phyloP scores from a whole-genome alignment of 2,329 filamentous ascomycete genomes.

The Bipolaris bicolor region DNA sequence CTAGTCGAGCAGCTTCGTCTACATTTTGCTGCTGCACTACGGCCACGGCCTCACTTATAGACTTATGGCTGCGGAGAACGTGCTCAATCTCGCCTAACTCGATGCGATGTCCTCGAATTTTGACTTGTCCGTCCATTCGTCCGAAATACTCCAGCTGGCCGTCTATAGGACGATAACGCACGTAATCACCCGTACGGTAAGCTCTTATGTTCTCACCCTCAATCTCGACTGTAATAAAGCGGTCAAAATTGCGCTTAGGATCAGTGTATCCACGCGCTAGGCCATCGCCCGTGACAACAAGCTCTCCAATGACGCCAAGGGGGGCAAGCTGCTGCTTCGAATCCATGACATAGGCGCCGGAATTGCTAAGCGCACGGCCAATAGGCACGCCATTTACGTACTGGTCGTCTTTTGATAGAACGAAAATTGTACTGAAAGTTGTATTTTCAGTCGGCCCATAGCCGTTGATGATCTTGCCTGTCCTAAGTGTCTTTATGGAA shows the following conservation, averaged over 20 bases:
- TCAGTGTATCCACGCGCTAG: constrained; percentile 17
- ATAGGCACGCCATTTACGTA: constrained; percentile 41
- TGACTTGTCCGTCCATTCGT: constrained; percentile 32
- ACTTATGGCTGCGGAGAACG: constrained; percentile 1
- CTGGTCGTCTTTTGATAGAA: background rate
- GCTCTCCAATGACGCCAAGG: constrained; percentile 27
- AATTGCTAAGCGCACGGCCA: constrained; percentile 37
- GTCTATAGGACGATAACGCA: constrained; percentile 17
- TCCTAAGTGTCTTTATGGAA: constrained; percentile 11
- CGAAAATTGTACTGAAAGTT: constrained; percentile 54
- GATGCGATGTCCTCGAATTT: constrained; percentile 31
- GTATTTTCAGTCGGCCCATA: constrained; percentile 29
- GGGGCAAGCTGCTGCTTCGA: constrained; percentile 13
- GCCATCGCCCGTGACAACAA: constrained; percentile 28
- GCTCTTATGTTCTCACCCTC: constrained; percentile 23
- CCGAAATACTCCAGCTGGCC: constrained; percentile 24
- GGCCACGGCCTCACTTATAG: background rate
- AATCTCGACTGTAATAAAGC: constrained; percentile 1
- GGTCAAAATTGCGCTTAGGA: constrained; percentile 23
- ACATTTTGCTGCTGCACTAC: background rate
- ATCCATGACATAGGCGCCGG: constrained; percentile 8
- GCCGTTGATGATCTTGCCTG: constrained; percentile 15
- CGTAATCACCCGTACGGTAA: constrained; percentile 36
- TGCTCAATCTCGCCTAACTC: constrained; percentile 34
- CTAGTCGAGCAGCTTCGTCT: background rate